Evolutionary conservation across 306 rosid species (phyloP).

Genomic region (Inga oerstediana): DNA sequence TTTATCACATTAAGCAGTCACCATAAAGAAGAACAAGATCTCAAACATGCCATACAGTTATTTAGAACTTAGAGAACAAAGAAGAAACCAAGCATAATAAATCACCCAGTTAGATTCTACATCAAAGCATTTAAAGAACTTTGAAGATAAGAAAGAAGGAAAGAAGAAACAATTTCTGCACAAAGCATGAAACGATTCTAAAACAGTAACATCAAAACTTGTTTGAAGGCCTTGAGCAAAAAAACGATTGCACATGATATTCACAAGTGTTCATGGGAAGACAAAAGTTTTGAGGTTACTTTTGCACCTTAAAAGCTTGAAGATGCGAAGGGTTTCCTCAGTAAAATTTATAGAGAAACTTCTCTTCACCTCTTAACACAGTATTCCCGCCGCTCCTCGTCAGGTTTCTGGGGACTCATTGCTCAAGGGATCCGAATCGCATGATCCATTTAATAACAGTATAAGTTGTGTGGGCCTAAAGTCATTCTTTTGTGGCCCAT

Average conservation of each 20-base stretch:
- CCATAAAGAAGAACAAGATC: background rate
- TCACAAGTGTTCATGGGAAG: background rate
- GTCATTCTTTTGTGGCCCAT: background rate
- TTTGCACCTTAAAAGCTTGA: background rate
- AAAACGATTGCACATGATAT: background rate
- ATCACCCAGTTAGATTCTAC: background rate
- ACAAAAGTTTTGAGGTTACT: background rate
- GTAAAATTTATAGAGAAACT: background rate
- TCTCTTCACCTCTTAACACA: background rate
- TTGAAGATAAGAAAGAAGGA: background rate
- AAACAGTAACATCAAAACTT: background rate
- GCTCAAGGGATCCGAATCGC: background rate
- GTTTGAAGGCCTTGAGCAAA: background rate
- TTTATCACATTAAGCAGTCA: background rate
- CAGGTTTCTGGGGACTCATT: background rate
- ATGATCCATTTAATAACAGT: background rate
- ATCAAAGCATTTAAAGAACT: background rate
- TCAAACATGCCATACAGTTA: background rate
- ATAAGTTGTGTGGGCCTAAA: background rate
- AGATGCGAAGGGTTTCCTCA: background rate
- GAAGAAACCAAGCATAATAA: background rate
- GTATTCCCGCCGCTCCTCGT: background rate
- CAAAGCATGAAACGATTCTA: background rate
- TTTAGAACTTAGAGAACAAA: background rate
- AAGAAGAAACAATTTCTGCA: background rate